Percentiles rank a stretch among this genome's conserved stretches.
Conservation (phyloP, 345 rosid species). For the Gossypium australe region DNA sequence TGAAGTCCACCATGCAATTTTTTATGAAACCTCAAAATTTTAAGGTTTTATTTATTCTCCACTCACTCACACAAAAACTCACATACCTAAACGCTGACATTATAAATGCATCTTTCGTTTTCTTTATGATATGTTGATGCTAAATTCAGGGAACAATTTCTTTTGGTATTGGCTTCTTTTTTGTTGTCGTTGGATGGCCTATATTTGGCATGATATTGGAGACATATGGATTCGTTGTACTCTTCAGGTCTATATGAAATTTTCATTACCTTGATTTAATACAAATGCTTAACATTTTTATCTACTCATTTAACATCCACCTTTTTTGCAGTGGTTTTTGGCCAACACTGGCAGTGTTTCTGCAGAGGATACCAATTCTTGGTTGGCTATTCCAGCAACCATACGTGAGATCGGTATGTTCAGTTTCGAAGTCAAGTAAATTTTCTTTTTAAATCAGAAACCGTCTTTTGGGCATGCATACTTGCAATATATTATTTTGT, state of each 20-base stretch:
- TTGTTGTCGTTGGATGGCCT: conserved; percentile 92
- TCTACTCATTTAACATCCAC: background rate
- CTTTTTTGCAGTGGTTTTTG: conserved; percentile 76
- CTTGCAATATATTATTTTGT: background rate
- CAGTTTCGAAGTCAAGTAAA: conserved; percentile 11
- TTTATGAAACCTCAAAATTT: conserved; percentile 75
- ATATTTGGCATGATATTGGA: conserved; percentile 83
- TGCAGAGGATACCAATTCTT: conserved; percentile 86
- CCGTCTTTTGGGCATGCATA: background rate
- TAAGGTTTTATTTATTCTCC: conserved; percentile 44
- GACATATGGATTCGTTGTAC: conserved; percentile 82
- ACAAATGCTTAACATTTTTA: background rate
- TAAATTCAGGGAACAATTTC: conserved; percentile 79
- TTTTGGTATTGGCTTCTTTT: conserved; percentile 87
- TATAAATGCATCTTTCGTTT: background rate
- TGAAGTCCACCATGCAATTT: conserved; percentile 84
- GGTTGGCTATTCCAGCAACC: conserved; percentile 96
- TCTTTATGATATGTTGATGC: background rate
- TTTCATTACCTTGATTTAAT: background rate
- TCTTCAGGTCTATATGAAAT: conserved; percentile 60
- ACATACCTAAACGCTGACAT: background rate
- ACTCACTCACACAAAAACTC: background rate
- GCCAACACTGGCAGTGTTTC: conserved; percentile 85
- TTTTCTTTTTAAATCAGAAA: background rate
- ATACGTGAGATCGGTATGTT: conserved; percentile 71